phyloP scores from a whole-genome alignment of 352 stramenopile genomes.

The Phytophthora hibernalis region DNA sequence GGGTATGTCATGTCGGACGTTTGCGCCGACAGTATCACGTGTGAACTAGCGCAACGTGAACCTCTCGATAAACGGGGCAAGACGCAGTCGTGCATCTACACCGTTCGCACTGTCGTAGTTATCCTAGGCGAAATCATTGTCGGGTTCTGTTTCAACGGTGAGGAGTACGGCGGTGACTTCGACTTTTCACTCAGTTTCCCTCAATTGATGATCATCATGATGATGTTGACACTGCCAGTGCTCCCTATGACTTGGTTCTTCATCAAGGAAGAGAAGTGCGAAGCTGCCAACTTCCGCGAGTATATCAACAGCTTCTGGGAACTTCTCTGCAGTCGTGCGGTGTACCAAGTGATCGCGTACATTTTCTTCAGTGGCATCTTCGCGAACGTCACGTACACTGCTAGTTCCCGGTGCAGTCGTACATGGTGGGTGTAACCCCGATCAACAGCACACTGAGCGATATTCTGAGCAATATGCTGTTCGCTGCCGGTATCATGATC shows the following conservation, averaged over 20 bases:
- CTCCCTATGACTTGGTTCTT: slow-evolving; percentile 30
- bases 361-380: slow-evolving; percentile 15
- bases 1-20: slow-evolving; percentile 40
- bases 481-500: slow-evolving; percentile 14
- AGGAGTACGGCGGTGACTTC: slow-evolving; percentile 33
- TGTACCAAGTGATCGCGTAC: slow-evolving; percentile 23
- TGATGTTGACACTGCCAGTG: slow-evolving; percentile 22
- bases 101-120: slow-evolving; percentile 26
- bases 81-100: slow-evolving; percentile 36
- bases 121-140: slow-evolving; percentile 33
- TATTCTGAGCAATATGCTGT: slow-evolving; percentile 19
- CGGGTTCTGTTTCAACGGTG: slow-evolving; percentile 40
- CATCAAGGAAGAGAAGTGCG: slow-evolving; percentile 15
- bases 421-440: slow-evolving; percentile 18
- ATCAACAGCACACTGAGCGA: slow-evolving; percentile 23
- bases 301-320: slow-evolving; percentile 16
- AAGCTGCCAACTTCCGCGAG: neutral
- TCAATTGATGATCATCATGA: slow-evolving; percentile 41
- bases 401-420: slow-evolving; percentile 3
- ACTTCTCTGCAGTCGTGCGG: slow-evolving; percentile 3
- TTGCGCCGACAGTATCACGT: slow-evolving; percentile 39
- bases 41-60: slow-evolving; percentile 50
- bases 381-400: slow-evolving; percentile 18
- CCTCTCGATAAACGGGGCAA: slow-evolving; percentile 39
- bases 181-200: slow-evolving; percentile 40